A percentile compares a stretch with the other conserved stretches of the same genome.
Conservation (phyloP, 1,284 basidiomycete genomes). For the Farysia itapuensis region DNA sequence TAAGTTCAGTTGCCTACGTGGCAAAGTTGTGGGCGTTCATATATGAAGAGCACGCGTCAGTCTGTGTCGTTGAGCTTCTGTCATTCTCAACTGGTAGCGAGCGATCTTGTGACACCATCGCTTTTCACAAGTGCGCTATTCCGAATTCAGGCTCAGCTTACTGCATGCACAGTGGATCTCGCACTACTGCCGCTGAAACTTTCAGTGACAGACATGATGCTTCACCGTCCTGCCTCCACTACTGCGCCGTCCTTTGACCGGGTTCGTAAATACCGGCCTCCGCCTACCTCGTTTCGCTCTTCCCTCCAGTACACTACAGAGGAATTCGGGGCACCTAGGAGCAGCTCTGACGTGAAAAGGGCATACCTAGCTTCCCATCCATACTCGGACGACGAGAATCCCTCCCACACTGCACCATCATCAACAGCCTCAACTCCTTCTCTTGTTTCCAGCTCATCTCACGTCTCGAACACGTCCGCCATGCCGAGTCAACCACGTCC, state of each 20-base stretch:
- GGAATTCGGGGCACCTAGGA: constrained; percentile 31
- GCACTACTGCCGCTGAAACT: too few species aligned
- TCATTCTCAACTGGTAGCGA: too few species aligned
- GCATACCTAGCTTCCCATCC: constrained; percentile 37
- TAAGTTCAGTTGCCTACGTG: too few species aligned
- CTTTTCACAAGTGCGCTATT: too few species aligned
- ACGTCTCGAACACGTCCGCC: background rate
- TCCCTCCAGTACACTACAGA: constrained; percentile 30
- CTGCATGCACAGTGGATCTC: too few species aligned
- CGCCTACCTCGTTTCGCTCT: constrained; percentile 30
- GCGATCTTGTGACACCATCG: too few species aligned
- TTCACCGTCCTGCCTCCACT: constrained; percentile 6
- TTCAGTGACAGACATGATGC: too few species aligned
- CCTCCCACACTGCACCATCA: background rate
- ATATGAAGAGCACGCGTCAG: too few species aligned
- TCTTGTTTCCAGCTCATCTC: background rate
- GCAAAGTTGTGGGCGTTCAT: too few species aligned
- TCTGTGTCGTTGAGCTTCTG: too few species aligned
- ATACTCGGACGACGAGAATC: constrained; percentile 14
- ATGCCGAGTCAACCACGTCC: constrained; percentile 8
- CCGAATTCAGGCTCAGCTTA: too few species aligned
- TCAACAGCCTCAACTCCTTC: background rate
- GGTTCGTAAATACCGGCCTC: constrained; percentile 33
- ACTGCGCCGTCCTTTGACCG: constrained; percentile 21
- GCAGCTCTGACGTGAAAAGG: constrained; percentile 30